Base-by-base conservation (phyloP, 352 stramenopile species). In the Globisporangium yorkense region DNA sequence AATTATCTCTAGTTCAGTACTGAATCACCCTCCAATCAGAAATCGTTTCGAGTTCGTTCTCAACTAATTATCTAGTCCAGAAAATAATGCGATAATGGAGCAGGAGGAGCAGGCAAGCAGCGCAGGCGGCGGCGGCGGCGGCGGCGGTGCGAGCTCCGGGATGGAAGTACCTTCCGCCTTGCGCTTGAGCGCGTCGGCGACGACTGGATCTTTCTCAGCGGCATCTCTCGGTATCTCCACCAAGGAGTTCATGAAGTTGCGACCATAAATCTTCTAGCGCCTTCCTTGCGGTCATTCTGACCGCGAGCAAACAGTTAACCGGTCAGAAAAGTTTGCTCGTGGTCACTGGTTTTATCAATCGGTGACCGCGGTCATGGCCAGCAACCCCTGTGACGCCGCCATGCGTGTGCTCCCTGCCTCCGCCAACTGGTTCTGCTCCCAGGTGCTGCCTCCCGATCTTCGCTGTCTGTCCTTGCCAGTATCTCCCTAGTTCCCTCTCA, bases 381-480 rank as follows among this genome's bases (percentile, higher is more conserved):
- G 54, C 33, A 91, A 63, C 58, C 21, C 21, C 1, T 24, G 21
- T 24, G 76, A 80, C 21, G 40, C 45, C 12, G 62, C 77, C 15
- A 31, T 79, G 44, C 67, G 67, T 53, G 65, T 88, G 47, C 58
- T 90, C 3, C 76, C 77, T 12, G 74, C 79, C 9, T 88, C 79
- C 20, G 64, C 77, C 47, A 91, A 91, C 74, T 93, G 83, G 80
- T 91, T 86, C 49, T 89, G 72, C 65, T 81, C 83, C 3, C 77
- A 92, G 71, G 82, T 92, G 21, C 47, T 27, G 24, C 24, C 15
- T 6, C 15, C 1, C 21, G 18, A 9, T 33, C 24, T 20, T 59
- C 27, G 2, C 27, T 2, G 31, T 1, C n/a, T 50, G 16, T 41
- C 29, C 10, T 24, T 54, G 20, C 20, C n/a, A 18, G 13, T 3